A percentile compares a stretch with the other conserved stretches of the same genome.
These are phyloP conservation scores for Paecilomyces dactylethromorphus DNA, from an alignment of 2,329 filamentous ascomycete species.

Conservation along the genomic window DNA sequence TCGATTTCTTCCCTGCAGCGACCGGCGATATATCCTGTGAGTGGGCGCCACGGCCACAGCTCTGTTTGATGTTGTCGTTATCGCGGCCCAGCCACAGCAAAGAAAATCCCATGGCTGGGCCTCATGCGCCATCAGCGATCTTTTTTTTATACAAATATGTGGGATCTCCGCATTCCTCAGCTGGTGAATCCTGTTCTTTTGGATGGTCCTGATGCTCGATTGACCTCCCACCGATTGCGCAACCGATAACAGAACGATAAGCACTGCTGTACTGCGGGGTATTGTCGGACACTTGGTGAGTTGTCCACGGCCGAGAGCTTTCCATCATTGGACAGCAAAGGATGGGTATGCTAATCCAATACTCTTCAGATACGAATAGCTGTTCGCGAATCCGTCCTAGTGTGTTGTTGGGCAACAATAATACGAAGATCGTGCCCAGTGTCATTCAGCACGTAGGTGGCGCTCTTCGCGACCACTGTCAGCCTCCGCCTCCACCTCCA, in stretches of 20 bases:
- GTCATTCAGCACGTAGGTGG: background rate
- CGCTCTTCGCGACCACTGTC: background rate
- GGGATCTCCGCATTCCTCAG: background rate
- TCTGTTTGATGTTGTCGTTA: background rate
- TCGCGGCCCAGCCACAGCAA: constrained; percentile 3
- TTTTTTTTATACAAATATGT: background rate
- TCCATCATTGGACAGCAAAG: background rate
- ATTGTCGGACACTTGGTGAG: background rate
- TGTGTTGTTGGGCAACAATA: background rate
- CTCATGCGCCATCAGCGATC: background rate
- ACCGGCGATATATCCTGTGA: background rate
- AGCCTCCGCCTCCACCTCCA: background rate
- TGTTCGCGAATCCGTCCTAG: background rate
- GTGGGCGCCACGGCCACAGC: background rate
- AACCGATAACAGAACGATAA: background rate
- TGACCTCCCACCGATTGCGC: background rate
- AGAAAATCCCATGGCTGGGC: constrained; percentile 4
- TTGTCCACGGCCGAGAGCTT: background rate
- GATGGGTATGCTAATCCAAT: background rate
- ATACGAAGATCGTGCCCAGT: background rate
- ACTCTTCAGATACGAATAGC: background rate
- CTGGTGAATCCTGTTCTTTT: background rate
- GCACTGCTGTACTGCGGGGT: background rate
- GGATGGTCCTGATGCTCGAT: background rate
- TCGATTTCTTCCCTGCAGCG: background rate